Conservation (phyloP, 495 filamentous ascomycete genomes). For the Annulohypoxylon nitens region DNA sequence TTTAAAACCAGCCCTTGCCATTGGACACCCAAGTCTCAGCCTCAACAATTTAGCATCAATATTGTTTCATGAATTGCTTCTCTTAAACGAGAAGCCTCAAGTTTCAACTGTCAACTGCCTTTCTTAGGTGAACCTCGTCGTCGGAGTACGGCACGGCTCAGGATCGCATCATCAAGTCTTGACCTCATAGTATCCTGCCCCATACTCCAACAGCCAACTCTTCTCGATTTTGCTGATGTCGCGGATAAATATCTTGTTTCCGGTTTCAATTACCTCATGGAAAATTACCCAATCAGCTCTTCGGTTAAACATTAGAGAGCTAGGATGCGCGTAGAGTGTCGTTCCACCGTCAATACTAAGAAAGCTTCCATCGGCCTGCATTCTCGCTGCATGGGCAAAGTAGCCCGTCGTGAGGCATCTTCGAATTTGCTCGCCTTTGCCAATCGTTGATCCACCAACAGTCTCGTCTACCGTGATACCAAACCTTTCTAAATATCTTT, state of each 20-base stretch:
- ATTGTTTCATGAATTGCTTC: slow-evolving; percentile 41
- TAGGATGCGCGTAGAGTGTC: slow-evolving; percentile 89
- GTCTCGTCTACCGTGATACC: slow-evolving; percentile 77
- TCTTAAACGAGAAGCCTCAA: slow-evolving; percentile 29
- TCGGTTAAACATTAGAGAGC: slow-evolving; percentile 95
- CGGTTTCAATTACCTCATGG: slow-evolving; percentile 93
- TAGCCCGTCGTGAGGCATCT: slow-evolving; percentile 91
- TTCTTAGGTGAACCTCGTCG: slow-evolving; percentile 17
- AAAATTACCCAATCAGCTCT: slow-evolving; percentile 99
- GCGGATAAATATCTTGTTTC: slow-evolving; percentile 88
- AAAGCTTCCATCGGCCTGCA: slow-evolving; percentile 95
- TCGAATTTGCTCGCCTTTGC: slow-evolving; percentile 78
- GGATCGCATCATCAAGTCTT: slow-evolving; percentile 33
- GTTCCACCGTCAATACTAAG: slow-evolving; percentile 79
- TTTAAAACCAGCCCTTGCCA: slow-evolving; percentile 37
- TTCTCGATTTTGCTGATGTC: slow-evolving; percentile 94
- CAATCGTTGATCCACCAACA: slow-evolving; percentile 42
- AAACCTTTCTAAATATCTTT: slow-evolving; percentile 87
- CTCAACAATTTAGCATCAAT: slow-evolving; percentile 34
- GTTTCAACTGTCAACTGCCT: slow-evolving; percentile 10
- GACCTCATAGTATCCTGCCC: slow-evolving; percentile 83
- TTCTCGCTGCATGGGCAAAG: slow-evolving; percentile 94
- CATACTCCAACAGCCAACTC: slow-evolving; percentile 90
- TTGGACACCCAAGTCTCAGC: slow-evolving; percentile 43
- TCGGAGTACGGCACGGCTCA: slow-evolving; percentile 16